Evolutionary conservation across 2,329 filamentous ascomycete genomes (phyloP), one percentile per base, ranked within the genome.

Genomic region (Aspergillus japonicus): DNA sequence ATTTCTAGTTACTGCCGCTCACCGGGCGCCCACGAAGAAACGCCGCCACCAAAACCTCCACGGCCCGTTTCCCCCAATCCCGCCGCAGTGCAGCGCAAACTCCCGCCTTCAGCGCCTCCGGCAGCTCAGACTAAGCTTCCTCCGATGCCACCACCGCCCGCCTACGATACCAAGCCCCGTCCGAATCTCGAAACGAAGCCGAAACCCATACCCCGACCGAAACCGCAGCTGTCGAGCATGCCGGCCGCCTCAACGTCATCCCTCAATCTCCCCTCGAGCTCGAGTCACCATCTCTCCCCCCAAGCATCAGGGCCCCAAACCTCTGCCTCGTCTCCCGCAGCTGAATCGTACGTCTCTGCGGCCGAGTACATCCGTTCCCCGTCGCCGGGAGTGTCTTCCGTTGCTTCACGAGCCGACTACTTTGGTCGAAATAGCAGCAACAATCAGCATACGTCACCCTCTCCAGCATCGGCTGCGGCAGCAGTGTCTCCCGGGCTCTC

Each of bases 371-470:
- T 67, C 73, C 62, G 67, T 71, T 70, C 71, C 61, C 49, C 54
- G 42, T 73, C 47, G 4, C 66, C 70, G 6, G 66, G 69, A 1
- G 59, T 68, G 14, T 62, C 66, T 69, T 68, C 77, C 71, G 73
- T 77, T 70, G 74, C 75, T 3, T 14, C 54, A 47, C 57, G 54
- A 47, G 44, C 66, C 65, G 79, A 73, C 70, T 84, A 76, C 76
- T 80, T 78, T 74, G 66, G 64, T 71, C 62, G 73, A 71, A 75
- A 75, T 73, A 44, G 39, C 62, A 57, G 14, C 54, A 52, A 14
- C 11, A 31, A 35, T 21, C 48, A 44, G 39, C 16, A 44, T 19
- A 44, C 39, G n/a, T 44, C 31, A 21, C 51, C 49, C 21, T 47
- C 23, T 16, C 78, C 78, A 58, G 66, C 73, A 64, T 65, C 58